Evolutionary conservation across 2,329 filamentous ascomycete species (phyloP).

Genomic region (Sporothrix humicola): DNA sequence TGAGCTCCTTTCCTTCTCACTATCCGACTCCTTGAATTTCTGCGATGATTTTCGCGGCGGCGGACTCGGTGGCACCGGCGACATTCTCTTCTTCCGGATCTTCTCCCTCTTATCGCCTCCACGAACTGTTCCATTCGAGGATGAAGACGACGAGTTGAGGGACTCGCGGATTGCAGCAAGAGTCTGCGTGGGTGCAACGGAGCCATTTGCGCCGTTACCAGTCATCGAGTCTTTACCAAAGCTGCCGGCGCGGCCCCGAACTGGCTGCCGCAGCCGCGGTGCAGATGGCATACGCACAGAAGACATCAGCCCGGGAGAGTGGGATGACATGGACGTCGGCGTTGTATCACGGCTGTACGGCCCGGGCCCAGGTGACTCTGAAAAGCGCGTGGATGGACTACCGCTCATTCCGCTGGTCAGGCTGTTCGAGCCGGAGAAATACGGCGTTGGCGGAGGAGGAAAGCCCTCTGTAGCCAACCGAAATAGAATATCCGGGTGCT

Average conservation of each 20-base stretch:
- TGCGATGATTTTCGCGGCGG: conserved; percentile 67
- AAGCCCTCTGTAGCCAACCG: conserved; percentile 67
- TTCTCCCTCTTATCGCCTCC: conserved; percentile 54
- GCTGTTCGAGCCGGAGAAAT: conserved; percentile 64
- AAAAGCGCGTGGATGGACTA: conserved; percentile 77
- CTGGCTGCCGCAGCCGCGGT: conserved; percentile 59
- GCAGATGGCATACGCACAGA: conserved; percentile 52
- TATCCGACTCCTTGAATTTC: conserved; percentile 53
- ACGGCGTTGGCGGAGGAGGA: conserved; percentile 66
- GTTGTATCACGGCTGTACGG: conserved; percentile 78
- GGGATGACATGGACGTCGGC: conserved; percentile 77
- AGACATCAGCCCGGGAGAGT: conserved; percentile 67
- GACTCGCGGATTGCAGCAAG: conserved; percentile 72
- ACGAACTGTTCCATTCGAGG: conserved; percentile 64
- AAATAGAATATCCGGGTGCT: conserved; percentile 56
- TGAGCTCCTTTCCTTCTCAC: conserved; percentile 46
- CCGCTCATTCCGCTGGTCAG: conserved; percentile 65
- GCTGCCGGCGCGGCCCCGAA: conserved; percentile 62
- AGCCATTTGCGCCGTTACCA: conserved; percentile 47
- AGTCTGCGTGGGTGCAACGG: conserved; percentile 61
- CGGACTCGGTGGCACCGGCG: conserved; percentile 63
- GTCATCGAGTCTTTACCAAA: conserved; percentile 59
- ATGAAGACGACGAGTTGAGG: conserved; percentile 73
- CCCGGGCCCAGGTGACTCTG: conserved; percentile 71
- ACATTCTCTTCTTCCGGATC: conserved; percentile 52